Percentiles rank a stretch among this genome's conserved stretches.
These are phyloP conservation scores for Simplicillium aogashimaense DNA, from an alignment of 2,329 filamentous ascomycete species.

Conservation along the genomic window DNA sequence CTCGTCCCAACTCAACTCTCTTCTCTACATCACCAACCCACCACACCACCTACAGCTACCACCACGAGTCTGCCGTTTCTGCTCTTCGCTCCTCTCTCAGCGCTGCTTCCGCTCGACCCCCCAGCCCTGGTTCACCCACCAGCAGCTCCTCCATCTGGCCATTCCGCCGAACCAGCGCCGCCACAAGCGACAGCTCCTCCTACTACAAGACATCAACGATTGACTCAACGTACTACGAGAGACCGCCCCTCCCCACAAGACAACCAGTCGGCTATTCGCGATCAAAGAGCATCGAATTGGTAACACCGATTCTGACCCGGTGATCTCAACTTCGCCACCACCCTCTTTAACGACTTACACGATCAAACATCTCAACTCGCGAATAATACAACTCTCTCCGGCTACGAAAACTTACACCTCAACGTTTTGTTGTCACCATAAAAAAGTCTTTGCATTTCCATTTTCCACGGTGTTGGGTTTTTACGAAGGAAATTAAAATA, in stretches of 20 bases:
- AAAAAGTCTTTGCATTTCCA: not conserved
- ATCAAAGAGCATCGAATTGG: slow-evolving; percentile 53
- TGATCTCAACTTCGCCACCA: slow-evolving; percentile 16
- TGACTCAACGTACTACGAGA: slow-evolving; percentile 36
- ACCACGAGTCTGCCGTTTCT: slow-evolving; percentile 42
- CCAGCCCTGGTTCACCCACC: slow-evolving; percentile 45
- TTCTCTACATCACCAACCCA: slow-evolving; percentile 40
- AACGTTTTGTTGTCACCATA: not conserved
- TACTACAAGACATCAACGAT: slow-evolving; percentile 40
- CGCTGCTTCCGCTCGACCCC: slow-evolving; percentile 30
- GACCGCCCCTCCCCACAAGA: slow-evolving; percentile 43
- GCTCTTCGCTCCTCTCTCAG: slow-evolving; percentile 42
- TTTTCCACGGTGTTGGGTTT: not conserved
- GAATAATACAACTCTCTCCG: not conserved
- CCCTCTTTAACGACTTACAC: too few species aligned
- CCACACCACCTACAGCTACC: slow-evolving; percentile 29
- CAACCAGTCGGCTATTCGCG: slow-evolving; percentile 44
- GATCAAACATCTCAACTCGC: not conserved
- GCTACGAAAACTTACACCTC: too few species aligned
- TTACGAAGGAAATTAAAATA: too few species aligned
- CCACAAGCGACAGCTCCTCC: slow-evolving; percentile 40
- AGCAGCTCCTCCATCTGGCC: slow-evolving; percentile 40
- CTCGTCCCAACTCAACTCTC: slow-evolving; percentile 45
- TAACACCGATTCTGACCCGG: slow-evolving; percentile 47
- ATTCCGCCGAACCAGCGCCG: slow-evolving; percentile 36